Evolutionary conservation across 2,329 filamentous ascomycete genomes (phyloP).

Genomic region (Pezicula rhizophila): DNA sequence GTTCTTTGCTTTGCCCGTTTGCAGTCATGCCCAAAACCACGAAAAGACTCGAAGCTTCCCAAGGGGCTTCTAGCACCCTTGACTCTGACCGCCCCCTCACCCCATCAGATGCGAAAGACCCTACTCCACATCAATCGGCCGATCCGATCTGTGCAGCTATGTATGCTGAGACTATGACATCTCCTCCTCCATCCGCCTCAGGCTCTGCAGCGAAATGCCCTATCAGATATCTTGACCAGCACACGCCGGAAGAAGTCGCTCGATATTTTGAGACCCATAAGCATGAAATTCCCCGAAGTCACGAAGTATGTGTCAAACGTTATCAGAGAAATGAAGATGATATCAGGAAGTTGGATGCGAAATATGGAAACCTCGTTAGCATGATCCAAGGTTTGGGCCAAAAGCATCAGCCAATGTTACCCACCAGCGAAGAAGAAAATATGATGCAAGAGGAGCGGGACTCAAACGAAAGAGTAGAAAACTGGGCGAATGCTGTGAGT

Average conservation of each 20-base stretch:
- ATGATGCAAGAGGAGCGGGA: slow-evolving; percentile 39
- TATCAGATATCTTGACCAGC: slow-evolving; percentile 86
- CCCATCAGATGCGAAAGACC: slow-evolving; percentile 29
- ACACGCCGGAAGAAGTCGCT: slow-evolving; percentile 88
- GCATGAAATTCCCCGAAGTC: slow-evolving; percentile 87
- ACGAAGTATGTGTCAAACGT: slow-evolving; percentile 84
- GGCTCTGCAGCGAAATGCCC: slow-evolving; percentile 67
- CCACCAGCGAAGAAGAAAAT: slow-evolving; percentile 41
- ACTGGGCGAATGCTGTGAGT: slow-evolving; percentile 77
- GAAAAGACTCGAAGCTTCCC: slow-evolving; percentile 12
- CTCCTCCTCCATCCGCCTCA: slow-evolving; percentile 38
- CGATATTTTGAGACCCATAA: slow-evolving; percentile 93
- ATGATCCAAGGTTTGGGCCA: slow-evolving; percentile 90
- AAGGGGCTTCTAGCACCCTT: slow-evolving; percentile 15
- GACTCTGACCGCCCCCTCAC: slow-evolving; percentile 19
- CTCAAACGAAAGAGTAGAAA: slow-evolving; percentile 70
- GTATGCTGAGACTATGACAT: slow-evolving; percentile 48
- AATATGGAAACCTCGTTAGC: slow-evolving; percentile 78
- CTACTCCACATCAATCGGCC: slow-evolving; percentile 41
- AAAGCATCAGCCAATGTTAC: slow-evolving; percentile 83
- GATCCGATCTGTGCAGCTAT: slow-evolving; percentile 62
- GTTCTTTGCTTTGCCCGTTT: slow-evolving; percentile 77
- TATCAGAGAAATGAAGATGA: slow-evolving; percentile 84
- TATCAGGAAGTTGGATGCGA: slow-evolving; percentile 83
- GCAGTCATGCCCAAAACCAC: slow-evolving; percentile 29